Evolutionary conservation across 495 filamentous ascomycete genomes (phyloP), one percentile per base, ranked within the genome.

Genomic region (Parathielavia appendiculata): DNA sequence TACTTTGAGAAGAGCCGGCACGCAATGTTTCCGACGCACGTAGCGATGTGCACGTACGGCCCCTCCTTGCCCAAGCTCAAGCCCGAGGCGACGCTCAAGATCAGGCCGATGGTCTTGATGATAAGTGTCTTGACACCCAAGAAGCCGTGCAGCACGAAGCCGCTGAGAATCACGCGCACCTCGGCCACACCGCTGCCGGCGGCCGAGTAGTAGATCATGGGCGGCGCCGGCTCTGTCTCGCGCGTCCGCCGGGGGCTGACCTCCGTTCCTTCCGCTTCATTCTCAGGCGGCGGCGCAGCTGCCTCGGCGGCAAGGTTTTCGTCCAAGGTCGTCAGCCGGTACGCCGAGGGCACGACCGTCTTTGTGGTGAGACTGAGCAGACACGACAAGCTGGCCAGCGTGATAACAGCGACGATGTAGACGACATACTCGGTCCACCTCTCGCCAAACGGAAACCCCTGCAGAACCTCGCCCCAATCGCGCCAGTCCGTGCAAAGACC

Each of bases 131-230:
- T 91, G 41, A 95, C 70, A 55, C 93, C 93, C 40, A 98, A 78
- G 71, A 96, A 98, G 0, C 93, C 92, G 76, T 98, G 93, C 32
- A 98, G 79, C 51, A 98, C 92, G 71, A 97, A 98, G 32, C 93
- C 93, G 70, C 92, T 97, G 35, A 96, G 82, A 64, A 98, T 97
- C 59, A 98, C 93, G 56, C 93, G 92, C 40, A 98, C 92, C 73
- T 98, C 93, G 19, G 93, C 93, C 20, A 98, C 93, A 61, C 93
- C 93, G 73, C 91, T 96, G 34, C 93, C 93, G 53, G 93, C 92
- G 56, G 92, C 93, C 14, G 93, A 91, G 68, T 96, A 98, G 69
- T 96, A 98, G 36, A 91, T 79, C 82, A 92, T 93, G 14, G 91
- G 88, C 16, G 88, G 80, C 1, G 66, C 59, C 67, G 52, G 66